A percentile compares a stretch with the other conserved stretches of the same genome.
phyloP scores from a whole-genome alignment of 257 asterid genomes.

The Ballota nigra region DNA sequence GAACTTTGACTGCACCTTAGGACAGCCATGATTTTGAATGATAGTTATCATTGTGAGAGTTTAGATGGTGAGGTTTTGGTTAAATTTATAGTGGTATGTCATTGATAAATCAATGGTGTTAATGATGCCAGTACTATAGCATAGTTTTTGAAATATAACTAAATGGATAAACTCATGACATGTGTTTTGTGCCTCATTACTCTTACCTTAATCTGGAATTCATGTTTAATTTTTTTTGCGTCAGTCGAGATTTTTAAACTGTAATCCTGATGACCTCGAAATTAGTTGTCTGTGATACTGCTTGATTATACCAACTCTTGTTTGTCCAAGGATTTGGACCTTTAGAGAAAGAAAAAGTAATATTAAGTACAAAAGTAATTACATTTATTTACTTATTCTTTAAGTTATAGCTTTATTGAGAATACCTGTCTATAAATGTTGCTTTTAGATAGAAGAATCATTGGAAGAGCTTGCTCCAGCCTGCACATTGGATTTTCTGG shows the following conservation, averaged over 20 bases:
- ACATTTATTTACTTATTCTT: slow-evolving; percentile 12
- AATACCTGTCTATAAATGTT: slow-evolving; percentile 23
- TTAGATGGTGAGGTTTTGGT: slow-evolving; percentile 12
- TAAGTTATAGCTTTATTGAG: slow-evolving; percentile 20
- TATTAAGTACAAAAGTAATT: neutral
- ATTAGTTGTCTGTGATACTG: slow-evolving; percentile 8
- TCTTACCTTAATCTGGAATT: slow-evolving; percentile 11
- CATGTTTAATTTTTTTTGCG: neutral
- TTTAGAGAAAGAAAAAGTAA: neutral
- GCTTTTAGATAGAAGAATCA: slow-evolving; percentile 86
- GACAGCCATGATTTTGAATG: slow-evolving; percentile 6
- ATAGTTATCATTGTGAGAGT: slow-evolving; percentile 1
- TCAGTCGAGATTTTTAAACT: slow-evolving; percentile 10
- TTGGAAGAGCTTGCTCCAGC: slow-evolving; percentile 98
- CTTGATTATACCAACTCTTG: neutral
- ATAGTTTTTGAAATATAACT: slow-evolving; percentile 18
- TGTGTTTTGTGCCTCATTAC: slow-evolving; percentile 2
- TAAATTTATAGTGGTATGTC: slow-evolving; percentile 6
- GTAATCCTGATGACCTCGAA: neutral
- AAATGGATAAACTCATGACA: neutral
- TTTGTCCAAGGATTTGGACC: neutral
- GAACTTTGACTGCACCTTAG: slow-evolving; percentile 6
- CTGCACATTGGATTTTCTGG: slow-evolving; percentile 89
- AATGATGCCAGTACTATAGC: slow-evolving; percentile 12
- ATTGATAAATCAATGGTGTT: slow-evolving; percentile 3